Percentiles rank a stretch among this genome's conserved stretches.
These are phyloP conservation scores for Colletotrichum falcatum DNA, from an alignment of 2,329 filamentous ascomycete genomes.

Conservation along the genomic window DNA sequence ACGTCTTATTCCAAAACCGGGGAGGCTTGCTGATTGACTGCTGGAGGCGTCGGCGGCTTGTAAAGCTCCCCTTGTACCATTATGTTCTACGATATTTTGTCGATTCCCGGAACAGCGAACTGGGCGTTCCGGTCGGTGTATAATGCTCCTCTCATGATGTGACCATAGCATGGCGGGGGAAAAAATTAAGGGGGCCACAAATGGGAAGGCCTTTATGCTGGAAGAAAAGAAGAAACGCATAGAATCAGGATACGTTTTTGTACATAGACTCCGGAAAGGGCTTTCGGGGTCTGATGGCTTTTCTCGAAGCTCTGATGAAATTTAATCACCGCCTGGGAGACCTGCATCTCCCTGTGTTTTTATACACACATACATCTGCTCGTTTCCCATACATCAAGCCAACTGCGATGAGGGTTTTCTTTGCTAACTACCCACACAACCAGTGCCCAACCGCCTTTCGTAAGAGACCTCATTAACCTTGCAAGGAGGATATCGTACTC, in stretches of 20 bases:
- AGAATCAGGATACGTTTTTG: constrained; percentile 35
- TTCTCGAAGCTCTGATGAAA: constrained; percentile 34
- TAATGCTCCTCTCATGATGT: constrained; percentile 62
- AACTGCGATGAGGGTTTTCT: not conserved
- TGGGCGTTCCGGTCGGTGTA: constrained; percentile 50
- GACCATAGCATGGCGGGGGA: constrained; percentile 41
- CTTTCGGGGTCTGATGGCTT: constrained; percentile 24
- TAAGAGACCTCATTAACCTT: not conserved
- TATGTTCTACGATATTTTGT: constrained; percentile 43
- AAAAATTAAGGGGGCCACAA: constrained; percentile 15
- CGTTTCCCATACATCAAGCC: no score
- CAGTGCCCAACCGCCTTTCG: not conserved
- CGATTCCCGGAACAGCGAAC: constrained; percentile 40
- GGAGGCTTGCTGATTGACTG: constrained; percentile 16
- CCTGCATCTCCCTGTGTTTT: constrained; percentile 24
- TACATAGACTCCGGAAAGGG: constrained; percentile 32
- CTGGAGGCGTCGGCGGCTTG: constrained; percentile 23
- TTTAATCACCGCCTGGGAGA: constrained; percentile 37
- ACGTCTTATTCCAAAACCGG: constrained; percentile 7
- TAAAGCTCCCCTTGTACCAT: constrained; percentile 49
- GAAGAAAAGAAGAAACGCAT: constrained; percentile 35
- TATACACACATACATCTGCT: not conserved
- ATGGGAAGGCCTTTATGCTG: constrained; percentile 32
- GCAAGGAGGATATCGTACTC: constrained; percentile 19
- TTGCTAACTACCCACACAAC: not conserved